These are phyloP conservation scores for Phytophthora syringae DNA, from an alignment of 352 stramenopile genomes.

Conservation along the genomic window DNA sequence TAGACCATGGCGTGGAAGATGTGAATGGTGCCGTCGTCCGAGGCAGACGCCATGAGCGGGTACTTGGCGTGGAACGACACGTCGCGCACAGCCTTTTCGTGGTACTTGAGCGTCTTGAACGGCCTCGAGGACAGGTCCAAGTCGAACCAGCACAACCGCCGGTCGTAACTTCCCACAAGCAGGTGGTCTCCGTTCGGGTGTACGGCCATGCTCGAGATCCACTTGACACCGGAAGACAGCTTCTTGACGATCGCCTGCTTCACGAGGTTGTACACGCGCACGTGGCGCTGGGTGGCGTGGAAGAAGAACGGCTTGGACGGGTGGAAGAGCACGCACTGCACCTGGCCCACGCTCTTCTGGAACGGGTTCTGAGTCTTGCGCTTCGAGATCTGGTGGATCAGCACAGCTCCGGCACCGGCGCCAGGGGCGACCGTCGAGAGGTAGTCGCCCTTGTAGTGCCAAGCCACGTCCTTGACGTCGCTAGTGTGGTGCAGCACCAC, in stretches of 20 bases:
- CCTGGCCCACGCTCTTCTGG: conserved; percentile 93
- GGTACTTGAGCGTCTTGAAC: conserved; percentile 99
- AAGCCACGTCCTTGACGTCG: conserved; percentile 94
- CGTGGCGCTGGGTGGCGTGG: conserved; percentile 98
- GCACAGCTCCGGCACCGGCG: conserved; percentile 90
- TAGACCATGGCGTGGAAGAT: conserved; percentile 99
- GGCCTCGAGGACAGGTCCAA: conserved; percentile 97
- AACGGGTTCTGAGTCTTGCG: conserved; percentile 97
- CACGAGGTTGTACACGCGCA: conserved; percentile 99
- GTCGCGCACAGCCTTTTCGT: conserved; percentile 96
- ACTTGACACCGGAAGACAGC: conserved; percentile 97
- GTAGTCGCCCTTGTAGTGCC: conserved; percentile 99
- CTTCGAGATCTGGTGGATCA: conserved; percentile 99
- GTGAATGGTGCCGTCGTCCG: conserved; percentile 98
- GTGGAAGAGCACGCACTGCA: conserved; percentile 98
- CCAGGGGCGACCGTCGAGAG: conserved; percentile 94
- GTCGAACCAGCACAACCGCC: conserved; percentile 99
- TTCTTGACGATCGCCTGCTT: conserved; percentile 99
- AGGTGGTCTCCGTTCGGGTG: conserved; percentile 99
- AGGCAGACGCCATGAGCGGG: conserved; percentile 98
- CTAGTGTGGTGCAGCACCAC: conserved; percentile 89
- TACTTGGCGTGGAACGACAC: conserved; percentile 96
- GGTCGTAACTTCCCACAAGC: conserved; percentile 98
- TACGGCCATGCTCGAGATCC: conserved; percentile 98
- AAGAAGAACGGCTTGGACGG: conserved; percentile 99